Percentiles rank a stretch among this genome's conserved stretches.
Conservation (phyloP, 306 rosid genomes). For the Cicer bijugum region DNA sequence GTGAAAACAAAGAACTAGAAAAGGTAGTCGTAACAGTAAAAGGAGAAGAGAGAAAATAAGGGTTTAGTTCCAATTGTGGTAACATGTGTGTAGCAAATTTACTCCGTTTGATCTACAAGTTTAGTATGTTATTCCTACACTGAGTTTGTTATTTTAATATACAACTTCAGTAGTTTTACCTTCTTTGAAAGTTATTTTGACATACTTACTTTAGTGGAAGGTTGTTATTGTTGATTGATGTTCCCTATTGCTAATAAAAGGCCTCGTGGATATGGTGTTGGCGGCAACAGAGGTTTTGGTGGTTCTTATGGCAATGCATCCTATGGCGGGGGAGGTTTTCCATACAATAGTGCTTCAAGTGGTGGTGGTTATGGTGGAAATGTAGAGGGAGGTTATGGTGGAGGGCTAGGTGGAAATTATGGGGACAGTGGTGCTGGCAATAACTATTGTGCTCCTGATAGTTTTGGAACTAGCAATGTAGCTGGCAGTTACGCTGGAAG, state of each 20-base stretch:
- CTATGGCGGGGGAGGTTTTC: slow-evolving; percentile 40
- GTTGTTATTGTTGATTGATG: too few species aligned
- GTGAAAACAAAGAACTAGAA: too few species aligned
- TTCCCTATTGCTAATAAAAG: slow-evolving; percentile 64
- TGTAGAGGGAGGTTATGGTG: slow-evolving; percentile 51
- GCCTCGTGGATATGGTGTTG: slow-evolving; percentile 55
- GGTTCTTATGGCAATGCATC: slow-evolving; percentile 45
- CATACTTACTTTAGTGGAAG: too few species aligned
- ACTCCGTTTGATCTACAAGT: too few species aligned
- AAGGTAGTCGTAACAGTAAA: too few species aligned
- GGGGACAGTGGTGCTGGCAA: slow-evolving; percentile 47
- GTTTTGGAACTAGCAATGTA: slow-evolving; percentile 41
- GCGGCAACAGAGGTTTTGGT: slow-evolving; percentile 34
- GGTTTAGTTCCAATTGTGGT: too few species aligned
- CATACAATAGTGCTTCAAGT: slow-evolving; percentile 34
- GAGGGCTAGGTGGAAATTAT: slow-evolving; percentile 46
- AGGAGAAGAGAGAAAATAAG: too few species aligned
- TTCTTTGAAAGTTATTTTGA: too few species aligned
- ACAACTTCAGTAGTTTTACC: too few species aligned
- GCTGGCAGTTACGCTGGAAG: slow-evolving; percentile 47
- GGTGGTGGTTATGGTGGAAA: slow-evolving; percentile 52
- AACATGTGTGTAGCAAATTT: too few species aligned
- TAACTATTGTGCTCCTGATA: slow-evolving; percentile 43
- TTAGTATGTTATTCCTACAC: too few species aligned
- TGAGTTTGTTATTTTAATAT: too few species aligned